These are phyloP conservation scores for Penicillium fimorum DNA, from an alignment of 495 filamentous ascomycete genomes.

Conservation along the genomic window DNA sequence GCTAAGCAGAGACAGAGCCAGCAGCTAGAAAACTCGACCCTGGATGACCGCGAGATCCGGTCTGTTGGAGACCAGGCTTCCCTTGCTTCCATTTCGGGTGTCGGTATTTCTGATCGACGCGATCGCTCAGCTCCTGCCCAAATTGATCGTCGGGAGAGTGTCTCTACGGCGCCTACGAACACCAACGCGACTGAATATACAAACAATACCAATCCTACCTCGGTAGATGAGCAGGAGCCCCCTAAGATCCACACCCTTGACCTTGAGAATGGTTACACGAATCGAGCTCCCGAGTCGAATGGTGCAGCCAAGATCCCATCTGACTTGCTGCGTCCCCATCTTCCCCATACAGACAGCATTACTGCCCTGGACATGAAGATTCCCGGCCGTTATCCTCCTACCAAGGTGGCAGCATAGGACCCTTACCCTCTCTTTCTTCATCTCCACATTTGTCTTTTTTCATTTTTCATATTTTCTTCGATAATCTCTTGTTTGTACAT, in stretches of 20 bases:
- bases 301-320: constrained; percentile 4
- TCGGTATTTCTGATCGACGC: constrained; percentile 25
- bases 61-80: constrained; percentile 26
- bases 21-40: constrained; percentile 9
- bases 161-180: constrained; percentile 40
- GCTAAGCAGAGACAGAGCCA: constrained; percentile 26
- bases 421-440: not conserved
- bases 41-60: constrained; percentile 24
- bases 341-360: constrained; percentile 30
- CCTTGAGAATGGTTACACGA: not conserved
- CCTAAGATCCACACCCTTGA: constrained; percentile 1
- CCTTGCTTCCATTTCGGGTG: constrained; percentile 24
- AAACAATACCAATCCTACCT: constrained; percentile 39
- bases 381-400: constrained; percentile 39
- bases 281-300: not conserved
- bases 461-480: not conserved
- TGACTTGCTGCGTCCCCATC: constrained; percentile 21
- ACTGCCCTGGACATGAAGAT: constrained; percentile 38
- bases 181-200: constrained; percentile 40
- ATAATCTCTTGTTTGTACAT: constrained; percentile 10
- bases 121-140: constrained; percentile 29
- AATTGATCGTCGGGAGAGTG: constrained; percentile 36
- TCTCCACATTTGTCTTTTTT: constrained; percentile 4
- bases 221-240: constrained; percentile 28
- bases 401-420: constrained; percentile 32